Conservation (phyloP, 2,329 filamentous ascomycete species). For the Alternaria burnsii region DNA sequence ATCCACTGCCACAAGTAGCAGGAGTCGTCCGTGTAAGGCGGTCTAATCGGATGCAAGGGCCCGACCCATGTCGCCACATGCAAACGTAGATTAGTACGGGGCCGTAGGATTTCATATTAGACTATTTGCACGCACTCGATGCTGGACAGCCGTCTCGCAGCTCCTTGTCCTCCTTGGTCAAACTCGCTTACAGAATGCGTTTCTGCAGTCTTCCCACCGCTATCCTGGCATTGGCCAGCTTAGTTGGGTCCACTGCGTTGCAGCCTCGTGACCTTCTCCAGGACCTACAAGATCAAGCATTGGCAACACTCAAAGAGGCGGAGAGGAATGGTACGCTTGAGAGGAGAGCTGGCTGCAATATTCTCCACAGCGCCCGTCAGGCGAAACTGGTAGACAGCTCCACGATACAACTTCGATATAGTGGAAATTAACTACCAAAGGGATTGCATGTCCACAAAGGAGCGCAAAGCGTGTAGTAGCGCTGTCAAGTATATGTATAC, state of each 20-base stretch:
- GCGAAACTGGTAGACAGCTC: slow-evolving; percentile 21
- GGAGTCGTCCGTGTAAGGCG: neutral
- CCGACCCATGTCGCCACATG: slow-evolving; percentile 10
- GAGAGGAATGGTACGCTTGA: slow-evolving; percentile 9
- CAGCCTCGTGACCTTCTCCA: slow-evolving; percentile 16
- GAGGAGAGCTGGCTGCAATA: slow-evolving; percentile 13
- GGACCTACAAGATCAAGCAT: slow-evolving; percentile 22
- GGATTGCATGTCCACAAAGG: slow-evolving; percentile 2
- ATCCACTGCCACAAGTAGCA: neutral
- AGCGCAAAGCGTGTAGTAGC: slow-evolving; percentile 29
- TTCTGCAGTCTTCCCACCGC: slow-evolving; percentile 1
- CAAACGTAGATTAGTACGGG: neutral
- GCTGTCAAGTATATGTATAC: slow-evolving; percentile 32
- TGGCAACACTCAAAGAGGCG: slow-evolving; percentile 13
- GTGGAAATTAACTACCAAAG: neutral
- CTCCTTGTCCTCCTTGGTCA: neutral
- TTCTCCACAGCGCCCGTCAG: slow-evolving; percentile 20
- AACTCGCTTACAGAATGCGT: neutral
- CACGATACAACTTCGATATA: no score
- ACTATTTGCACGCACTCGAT: neutral
- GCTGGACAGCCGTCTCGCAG: neutral
- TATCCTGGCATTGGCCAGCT: slow-evolving; percentile 16
- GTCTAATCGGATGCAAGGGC: neutral
- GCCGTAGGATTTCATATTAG: slow-evolving; percentile 2
- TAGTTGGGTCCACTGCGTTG: slow-evolving; percentile 13